Evolutionary conservation across 257 asterid species (phyloP).

Genomic region (Apocynum venetum): DNA sequence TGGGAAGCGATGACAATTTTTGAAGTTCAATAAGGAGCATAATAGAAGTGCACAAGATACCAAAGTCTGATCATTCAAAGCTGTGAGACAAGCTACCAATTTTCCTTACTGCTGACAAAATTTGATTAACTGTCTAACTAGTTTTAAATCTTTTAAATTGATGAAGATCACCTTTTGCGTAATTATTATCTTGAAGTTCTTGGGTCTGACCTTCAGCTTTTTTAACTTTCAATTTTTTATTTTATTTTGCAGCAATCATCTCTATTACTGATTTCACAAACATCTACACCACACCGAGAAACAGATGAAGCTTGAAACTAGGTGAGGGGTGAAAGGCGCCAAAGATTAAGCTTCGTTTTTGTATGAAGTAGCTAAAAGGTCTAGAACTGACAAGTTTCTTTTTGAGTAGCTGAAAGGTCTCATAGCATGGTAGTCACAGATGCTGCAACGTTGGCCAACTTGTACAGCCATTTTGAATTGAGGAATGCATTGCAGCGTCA

Average conservation of each 20-base stretch:
- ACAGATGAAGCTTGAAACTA: slow-evolving; percentile 22
- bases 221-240: neutral
- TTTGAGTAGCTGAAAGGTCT: neutral
- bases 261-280: slow-evolving; percentile 54
- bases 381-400: neutral
- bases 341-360: neutral
- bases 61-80: no score
- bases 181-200: neutral
- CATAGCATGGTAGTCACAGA: neutral
- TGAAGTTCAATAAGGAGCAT: no score
- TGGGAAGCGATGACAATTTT: no score
- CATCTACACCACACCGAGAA: slow-evolving; percentile 28
- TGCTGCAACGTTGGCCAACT: neutral
- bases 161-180: neutral
- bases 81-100: neutral
- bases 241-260: slow-evolving; percentile 55
- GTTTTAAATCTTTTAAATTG: neutral
- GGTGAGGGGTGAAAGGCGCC: neutral
- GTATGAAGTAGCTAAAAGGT: neutral
- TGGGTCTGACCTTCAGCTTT: neutral
- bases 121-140: neutral
- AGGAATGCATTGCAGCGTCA: neutral
- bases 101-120: neutral
- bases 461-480: neutral
- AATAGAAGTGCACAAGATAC: no score